phyloP scores from a whole-genome alignment of 2,329 filamentous ascomycete species.

The Canariomyces notabilis region DNA sequence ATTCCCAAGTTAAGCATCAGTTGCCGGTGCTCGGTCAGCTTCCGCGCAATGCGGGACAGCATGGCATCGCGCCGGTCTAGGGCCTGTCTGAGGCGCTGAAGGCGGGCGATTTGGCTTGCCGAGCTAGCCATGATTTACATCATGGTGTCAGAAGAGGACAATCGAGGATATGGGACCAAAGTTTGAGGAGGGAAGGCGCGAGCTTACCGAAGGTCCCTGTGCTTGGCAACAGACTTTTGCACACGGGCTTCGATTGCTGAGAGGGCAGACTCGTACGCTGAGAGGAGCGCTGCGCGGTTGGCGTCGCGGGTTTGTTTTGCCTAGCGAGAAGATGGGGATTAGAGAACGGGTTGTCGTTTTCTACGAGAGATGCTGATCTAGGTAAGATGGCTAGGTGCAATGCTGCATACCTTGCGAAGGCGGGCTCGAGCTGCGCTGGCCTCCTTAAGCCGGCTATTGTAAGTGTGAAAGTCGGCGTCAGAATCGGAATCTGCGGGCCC shows the following conservation, averaged over 20 bases:
- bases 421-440: slow-evolving; percentile 19
- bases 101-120: slow-evolving; percentile 11
- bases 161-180: background rate
- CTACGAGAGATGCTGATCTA: background rate
- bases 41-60: slow-evolving; percentile 12
- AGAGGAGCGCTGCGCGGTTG: slow-evolving; percentile 15
- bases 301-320: slow-evolving; percentile 21
- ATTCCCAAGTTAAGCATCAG: slow-evolving; percentile 19
- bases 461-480: slow-evolving; percentile 17
- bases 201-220: slow-evolving; percentile 16
- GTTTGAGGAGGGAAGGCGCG: background rate
- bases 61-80: slow-evolving; percentile 18
- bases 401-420: slow-evolving; percentile 14
- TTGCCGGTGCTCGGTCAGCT: slow-evolving; percentile 18
- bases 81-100: slow-evolving; percentile 15
- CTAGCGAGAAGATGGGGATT: slow-evolving; percentile 1
- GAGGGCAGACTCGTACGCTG: slow-evolving; percentile 14
- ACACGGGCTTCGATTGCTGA: slow-evolving; percentile 15
- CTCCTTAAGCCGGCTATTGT: slow-evolving; percentile 16
- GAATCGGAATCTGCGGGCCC: slow-evolving; percentile 13
- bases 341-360: background rate
- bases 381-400: background rate
- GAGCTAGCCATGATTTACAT: slow-evolving; percentile 5
- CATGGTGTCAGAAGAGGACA: background rate
- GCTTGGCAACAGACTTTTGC: slow-evolving; percentile 16